Percentiles rank a stretch among this genome's conserved stretches.
Conservation (phyloP, 2,329 filamentous ascomycete species). For the Drechslerella dactyloides region DNA sequence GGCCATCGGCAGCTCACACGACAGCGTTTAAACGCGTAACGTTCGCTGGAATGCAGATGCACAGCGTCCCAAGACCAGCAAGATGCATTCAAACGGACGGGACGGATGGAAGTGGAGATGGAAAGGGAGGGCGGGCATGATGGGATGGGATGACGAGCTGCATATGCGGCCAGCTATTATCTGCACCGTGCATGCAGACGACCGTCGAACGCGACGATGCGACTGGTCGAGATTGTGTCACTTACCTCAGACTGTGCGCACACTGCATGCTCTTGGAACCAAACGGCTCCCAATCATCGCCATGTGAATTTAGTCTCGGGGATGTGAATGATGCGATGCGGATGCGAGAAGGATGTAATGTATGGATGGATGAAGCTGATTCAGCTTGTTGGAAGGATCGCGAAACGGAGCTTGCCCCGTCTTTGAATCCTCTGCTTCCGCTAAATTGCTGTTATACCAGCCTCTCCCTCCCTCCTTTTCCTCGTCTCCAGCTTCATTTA, state of each 20-base stretch:
- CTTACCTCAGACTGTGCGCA: neutral
- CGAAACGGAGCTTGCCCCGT: neutral
- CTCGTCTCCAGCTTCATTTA: no score
- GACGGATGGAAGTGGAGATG: neutral
- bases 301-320: neutral
- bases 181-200: no score
- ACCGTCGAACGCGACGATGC: neutral
- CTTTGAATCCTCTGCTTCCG: neutral
- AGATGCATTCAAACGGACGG: no score
- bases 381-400: neutral
- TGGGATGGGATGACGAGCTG: neutral
- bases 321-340: no score
- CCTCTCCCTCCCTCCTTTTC: neutral
- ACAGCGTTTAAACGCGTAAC: neutral
- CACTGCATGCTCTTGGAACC: neutral
- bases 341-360: no score
- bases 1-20: neutral
- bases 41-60: no score
- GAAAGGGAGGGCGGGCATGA: no score
- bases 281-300: neutral
- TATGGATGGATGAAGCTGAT: no score
- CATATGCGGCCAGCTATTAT: neutral
- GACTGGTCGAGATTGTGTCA: neutral
- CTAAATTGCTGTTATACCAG: neutral
- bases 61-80: no score